These are phyloP conservation scores for Starmerella roubikii DNA, from an alignment of 805 yeast genomes.

Conservation along the genomic window DNA sequence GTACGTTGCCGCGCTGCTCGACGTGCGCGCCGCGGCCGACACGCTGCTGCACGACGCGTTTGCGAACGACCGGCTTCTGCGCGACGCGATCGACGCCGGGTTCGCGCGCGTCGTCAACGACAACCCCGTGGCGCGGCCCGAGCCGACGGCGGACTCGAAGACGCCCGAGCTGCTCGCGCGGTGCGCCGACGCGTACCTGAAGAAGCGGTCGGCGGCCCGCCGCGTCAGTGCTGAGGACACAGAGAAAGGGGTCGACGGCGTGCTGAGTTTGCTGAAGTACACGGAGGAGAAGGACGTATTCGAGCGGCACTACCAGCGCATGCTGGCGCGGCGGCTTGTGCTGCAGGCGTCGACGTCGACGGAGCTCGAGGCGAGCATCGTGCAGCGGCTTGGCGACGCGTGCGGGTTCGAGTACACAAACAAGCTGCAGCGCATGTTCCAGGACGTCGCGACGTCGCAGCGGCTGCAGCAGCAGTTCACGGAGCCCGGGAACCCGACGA, in stretches of 20 bases:
- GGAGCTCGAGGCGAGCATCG: slow-evolving; percentile 69
- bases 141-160: slow-evolving; percentile 38
- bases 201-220: slow-evolving; percentile 49
- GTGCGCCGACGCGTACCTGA: slow-evolving; percentile 72
- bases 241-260: slow-evolving; percentile 57
- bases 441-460: slow-evolving; percentile 75
- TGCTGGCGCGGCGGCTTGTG: slow-evolving; percentile 78
- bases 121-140: slow-evolving; percentile 56
- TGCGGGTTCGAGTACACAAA: slow-evolving; percentile 88
- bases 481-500: slow-evolving; percentile 23
- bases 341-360: slow-evolving; percentile 75
- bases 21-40: slow-evolving; percentile 54
- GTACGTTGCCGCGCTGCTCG: slow-evolving; percentile 65
- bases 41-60: slow-evolving; percentile 54
- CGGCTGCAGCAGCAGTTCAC: slow-evolving; percentile 52
- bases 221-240: slow-evolving; percentile 54
- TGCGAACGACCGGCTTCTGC: slow-evolving; percentile 60
- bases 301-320: slow-evolving; percentile 81
- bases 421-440: slow-evolving; percentile 90
- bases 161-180: slow-evolving; percentile 88
- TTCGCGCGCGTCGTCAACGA: slow-evolving; percentile 72
- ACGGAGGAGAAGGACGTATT: slow-evolving; percentile 90
- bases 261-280: slow-evolving; percentile 76
- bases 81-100: slow-evolving; percentile 78
- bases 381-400: slow-evolving; percentile 73